Evolutionary conservation across 441 rosid genomes (phyloP), one percentile per base, ranked within the genome.

Genomic region (Eutrema salsugineum): DNA sequence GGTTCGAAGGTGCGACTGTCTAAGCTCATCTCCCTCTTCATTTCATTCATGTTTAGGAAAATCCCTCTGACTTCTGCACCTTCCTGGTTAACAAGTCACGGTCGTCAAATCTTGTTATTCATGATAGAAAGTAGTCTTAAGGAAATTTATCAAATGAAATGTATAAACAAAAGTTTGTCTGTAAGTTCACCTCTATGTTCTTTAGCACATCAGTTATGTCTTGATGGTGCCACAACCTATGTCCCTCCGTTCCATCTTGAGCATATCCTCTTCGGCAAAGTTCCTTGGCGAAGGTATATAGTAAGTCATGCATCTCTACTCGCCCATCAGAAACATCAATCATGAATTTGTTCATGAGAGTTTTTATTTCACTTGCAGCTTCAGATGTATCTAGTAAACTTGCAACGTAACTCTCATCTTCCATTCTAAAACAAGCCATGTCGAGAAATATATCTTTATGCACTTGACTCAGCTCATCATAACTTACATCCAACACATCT

Each of bases 381-480:
- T 51, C 64, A 10, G 72, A 75, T n/a, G 17, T 16, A 8, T 61
- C 70, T 10, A 66, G 16, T 24, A 79, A 32, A 40, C 44, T 5
- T 15, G 11, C 32, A 1, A 69, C 73, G 2, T 32, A 15, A n/a
- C 27, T 12, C 11, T 20, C 47, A 14, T 40, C 22, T 35, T 16
- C 11, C 1, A 47, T 55, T 24, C 30, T 43, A 56, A 63, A 77
- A 46, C 75, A 80, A 0, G 78, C 80, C 28, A 80, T 68, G 20
- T 80, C 80, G 30, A 27, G 30, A 30, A 76, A 59, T 16, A 28
- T 15, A 40, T 17, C 47, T 19, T 58, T 58, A 11, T 58, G 65
- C 20, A 62, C 27, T 4, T 7, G 3, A 1, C 0, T 59, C 10
- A 80, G 50, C 19, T 55, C 55, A 35, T 74, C 43, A 56, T 48